Evolutionary conservation across 192 early-diverging fungal species (phyloP).

Genomic region (Coemansia reversa): DNA sequence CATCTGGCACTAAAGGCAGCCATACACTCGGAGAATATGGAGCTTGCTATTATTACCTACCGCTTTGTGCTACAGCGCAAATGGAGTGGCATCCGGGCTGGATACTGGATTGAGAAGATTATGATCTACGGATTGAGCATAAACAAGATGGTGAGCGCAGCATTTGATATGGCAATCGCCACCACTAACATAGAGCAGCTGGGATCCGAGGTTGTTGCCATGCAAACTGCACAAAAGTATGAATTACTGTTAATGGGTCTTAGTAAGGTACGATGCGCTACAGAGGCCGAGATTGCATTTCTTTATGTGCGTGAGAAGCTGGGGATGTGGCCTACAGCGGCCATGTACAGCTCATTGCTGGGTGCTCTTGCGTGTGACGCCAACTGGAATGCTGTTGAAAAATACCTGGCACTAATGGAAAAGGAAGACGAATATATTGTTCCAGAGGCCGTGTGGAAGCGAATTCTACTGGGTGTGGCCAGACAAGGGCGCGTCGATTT

Average conservation of each 20-base stretch:
- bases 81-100: slow-evolving; percentile 23
- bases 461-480: slow-evolving; percentile 36
- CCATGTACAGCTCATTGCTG: slow-evolving; percentile 43
- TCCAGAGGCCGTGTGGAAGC: slow-evolving; percentile 27
- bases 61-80: slow-evolving; percentile 19
- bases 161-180: slow-evolving; percentile 35
- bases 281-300: slow-evolving; percentile 26
- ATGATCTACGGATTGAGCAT: slow-evolving; percentile 49
- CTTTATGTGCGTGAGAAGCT: slow-evolving; percentile 35
- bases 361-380: slow-evolving; percentile 25
- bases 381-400: slow-evolving; percentile 20
- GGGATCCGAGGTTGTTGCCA: slow-evolving; percentile 10
- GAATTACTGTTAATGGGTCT: slow-evolving; percentile 44
- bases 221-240: slow-evolving; percentile 40
- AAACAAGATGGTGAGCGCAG: slow-evolving; percentile 27
- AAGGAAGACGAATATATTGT: slow-evolving; percentile 24
- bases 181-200: slow-evolving; percentile 11
- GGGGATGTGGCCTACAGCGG: slow-evolving; percentile 24
- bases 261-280: slow-evolving; percentile 21
- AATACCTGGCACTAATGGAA: slow-evolving; percentile 28
- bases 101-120: slow-evolving; percentile 46
- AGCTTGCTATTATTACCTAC: slow-evolving; percentile 33
- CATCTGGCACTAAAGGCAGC: slow-evolving; percentile 40
- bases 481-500: slow-evolving; percentile 26
- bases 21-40: slow-evolving; percentile 19